A percentile compares a stretch with the other conserved stretches of the same genome.
Conservation (phyloP, 2,329 filamentous ascomycete species). For the Arthrobotrys sinensis region DNA sequence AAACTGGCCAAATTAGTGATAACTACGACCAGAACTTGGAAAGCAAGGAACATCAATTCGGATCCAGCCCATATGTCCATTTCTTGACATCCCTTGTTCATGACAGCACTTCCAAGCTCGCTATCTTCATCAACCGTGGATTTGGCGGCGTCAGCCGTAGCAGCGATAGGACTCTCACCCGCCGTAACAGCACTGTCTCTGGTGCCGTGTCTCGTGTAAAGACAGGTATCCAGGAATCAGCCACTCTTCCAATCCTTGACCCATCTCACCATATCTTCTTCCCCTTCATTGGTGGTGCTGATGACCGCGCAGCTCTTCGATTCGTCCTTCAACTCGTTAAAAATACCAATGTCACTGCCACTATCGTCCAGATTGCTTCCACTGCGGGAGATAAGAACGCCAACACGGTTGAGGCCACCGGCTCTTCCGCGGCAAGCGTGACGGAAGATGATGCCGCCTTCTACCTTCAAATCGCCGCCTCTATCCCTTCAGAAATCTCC, state of each 20-base stretch:
- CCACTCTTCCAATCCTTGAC: slow-evolving; percentile 74
- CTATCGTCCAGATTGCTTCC: slow-evolving; percentile 75
- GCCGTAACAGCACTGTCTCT: slow-evolving; percentile 61
- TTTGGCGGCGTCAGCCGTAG: slow-evolving; percentile 72
- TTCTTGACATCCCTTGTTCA: slow-evolving; percentile 81
- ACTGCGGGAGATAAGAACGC: slow-evolving; percentile 21
- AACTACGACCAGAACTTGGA: slow-evolving; percentile 71
- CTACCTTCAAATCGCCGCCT: slow-evolving; percentile 74
- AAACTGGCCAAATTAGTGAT: slow-evolving; percentile 82
- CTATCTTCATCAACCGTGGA: slow-evolving; percentile 83
- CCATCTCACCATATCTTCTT: slow-evolving; percentile 87
- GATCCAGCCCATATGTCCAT: slow-evolving; percentile 76
- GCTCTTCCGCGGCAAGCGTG: slow-evolving; percentile 60
- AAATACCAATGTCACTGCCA: slow-evolving; percentile 83
- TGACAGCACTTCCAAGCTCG: slow-evolving; percentile 77
- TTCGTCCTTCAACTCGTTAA: slow-evolving; percentile 87
- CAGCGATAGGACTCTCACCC: slow-evolving; percentile 63
- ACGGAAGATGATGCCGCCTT: slow-evolving; percentile 71
- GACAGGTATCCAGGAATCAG: slow-evolving; percentile 69
- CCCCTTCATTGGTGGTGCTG: slow-evolving; percentile 86
- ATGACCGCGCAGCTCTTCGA: slow-evolving; percentile 84
- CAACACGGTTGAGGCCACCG: slow-evolving; percentile 61
- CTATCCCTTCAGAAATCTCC: slow-evolving; percentile 71
- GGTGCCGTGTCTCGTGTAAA: slow-evolving; percentile 62
- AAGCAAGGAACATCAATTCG: slow-evolving; percentile 72